phyloP scores from a whole-genome alignment of 2,329 filamentous ascomycete species.

The Claviceps maximensis region DNA sequence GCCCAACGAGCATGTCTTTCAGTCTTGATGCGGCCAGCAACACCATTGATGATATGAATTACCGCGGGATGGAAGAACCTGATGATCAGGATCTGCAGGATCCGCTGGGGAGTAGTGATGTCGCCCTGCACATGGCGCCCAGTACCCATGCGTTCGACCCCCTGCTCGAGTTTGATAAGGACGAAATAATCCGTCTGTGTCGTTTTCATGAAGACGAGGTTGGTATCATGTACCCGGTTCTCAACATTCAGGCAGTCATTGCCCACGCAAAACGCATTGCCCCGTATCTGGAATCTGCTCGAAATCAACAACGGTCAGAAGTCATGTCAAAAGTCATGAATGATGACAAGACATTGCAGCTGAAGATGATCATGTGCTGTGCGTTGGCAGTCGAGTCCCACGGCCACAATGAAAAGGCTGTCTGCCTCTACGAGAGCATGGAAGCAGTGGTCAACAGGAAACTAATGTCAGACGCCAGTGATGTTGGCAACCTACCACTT shows the following conservation, averaged over 20 bases:
- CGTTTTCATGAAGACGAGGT: constrained; percentile 79
- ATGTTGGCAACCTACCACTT: constrained; percentile 35
- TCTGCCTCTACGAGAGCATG: constrained; percentile 62
- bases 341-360: constrained; percentile 46
- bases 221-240: constrained; percentile 80
- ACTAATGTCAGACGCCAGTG: constrained; percentile 39
- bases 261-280: constrained; percentile 57
- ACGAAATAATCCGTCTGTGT: constrained; percentile 70
- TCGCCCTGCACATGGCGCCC: constrained; percentile 12
- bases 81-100: constrained; percentile 39
- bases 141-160: constrained; percentile 46
- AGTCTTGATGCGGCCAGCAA: constrained; percentile 77
- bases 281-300: constrained; percentile 51
- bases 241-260: constrained; percentile 60
- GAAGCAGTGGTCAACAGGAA: constrained; percentile 56
- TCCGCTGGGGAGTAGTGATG: constrained; percentile 10
- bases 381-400: constrained; percentile 65
- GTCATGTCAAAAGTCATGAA: constrained; percentile 28
- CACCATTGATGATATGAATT: constrained; percentile 82
- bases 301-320: constrained; percentile 21
- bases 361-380: constrained; percentile 76
- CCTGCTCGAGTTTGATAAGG: constrained; percentile 62
- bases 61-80: constrained; percentile 48
- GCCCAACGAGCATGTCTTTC: constrained; percentile 74
- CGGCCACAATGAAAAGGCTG: constrained; percentile 63